Evolutionary conservation across 768 basidiomycete genomes (phyloP).

Genomic region (Agaricus blazei): DNA sequence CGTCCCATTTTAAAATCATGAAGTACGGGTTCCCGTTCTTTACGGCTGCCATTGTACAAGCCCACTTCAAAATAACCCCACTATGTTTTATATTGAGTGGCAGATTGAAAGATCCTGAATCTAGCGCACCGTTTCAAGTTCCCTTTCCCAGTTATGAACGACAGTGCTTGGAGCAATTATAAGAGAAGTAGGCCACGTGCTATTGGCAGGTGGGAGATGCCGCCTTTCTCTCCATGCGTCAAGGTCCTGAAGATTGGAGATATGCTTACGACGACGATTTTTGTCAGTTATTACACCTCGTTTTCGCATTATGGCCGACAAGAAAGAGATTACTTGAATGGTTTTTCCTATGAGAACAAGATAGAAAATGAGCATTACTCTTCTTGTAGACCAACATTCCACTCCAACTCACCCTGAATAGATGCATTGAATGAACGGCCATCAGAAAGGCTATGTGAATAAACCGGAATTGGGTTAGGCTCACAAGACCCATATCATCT

Average conservation of each 20-base stretch:
- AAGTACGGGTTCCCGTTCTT: constrained; percentile 52
- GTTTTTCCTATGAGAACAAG: constrained; percentile 65
- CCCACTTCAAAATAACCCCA: constrained; percentile 96
- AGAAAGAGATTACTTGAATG: constrained; percentile 85
- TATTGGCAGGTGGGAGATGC: constrained; percentile 59
- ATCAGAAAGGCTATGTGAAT: neutral
- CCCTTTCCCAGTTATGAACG: constrained; percentile 84
- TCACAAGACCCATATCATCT: constrained; percentile 91
- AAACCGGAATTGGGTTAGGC: constrained; percentile 10
- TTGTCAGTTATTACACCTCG: constrained; percentile 57
- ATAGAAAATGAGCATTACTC: constrained; percentile 9
- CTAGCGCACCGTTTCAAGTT: constrained; percentile 66
- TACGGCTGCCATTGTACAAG: constrained; percentile 50
- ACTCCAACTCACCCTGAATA: constrained; percentile 12
- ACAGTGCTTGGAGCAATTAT: constrained; percentile 87
- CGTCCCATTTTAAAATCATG: constrained; percentile 77
- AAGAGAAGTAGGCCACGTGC: constrained; percentile 80
- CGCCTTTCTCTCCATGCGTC: constrained; percentile 46
- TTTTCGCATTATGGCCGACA: constrained; percentile 91
- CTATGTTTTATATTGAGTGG: constrained; percentile 29
- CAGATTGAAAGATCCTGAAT: neutral
- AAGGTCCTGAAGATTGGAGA: constrained; percentile 62
- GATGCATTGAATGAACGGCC: neutral
- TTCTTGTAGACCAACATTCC: neutral
- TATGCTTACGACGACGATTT: constrained; percentile 59